These are phyloP conservation scores for Perkinsus chesapeaki DNA, from an alignment of 169 alveolate species.

Conservation along the genomic window DNA sequence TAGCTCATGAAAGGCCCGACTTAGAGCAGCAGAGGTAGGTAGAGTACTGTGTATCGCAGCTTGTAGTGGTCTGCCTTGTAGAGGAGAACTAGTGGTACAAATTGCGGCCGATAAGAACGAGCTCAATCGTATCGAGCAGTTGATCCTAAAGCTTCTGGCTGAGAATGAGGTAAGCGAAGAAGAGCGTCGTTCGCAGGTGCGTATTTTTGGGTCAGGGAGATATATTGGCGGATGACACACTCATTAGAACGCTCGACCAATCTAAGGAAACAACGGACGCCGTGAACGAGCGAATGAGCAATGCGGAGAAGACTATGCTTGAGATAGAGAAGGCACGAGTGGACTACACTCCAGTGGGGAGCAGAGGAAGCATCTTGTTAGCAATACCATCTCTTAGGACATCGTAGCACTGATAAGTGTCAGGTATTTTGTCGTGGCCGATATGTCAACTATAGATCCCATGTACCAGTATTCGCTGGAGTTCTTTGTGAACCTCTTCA, in stretches of 20 bases:
- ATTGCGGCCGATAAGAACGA: slow-evolving; percentile 70
- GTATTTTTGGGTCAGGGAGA: not conserved
- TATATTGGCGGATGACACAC: slow-evolving; percentile 68
- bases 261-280: slow-evolving; percentile 65
- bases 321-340: slow-evolving; percentile 48
- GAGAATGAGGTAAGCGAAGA: slow-evolving; percentile 19
- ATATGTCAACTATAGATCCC: slow-evolving; percentile 68
- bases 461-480: slow-evolving; percentile 78
- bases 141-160: slow-evolving; percentile 68
- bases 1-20: slow-evolving; percentile 78
- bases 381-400: slow-evolving; percentile 58
- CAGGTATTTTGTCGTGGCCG: slow-evolving; percentile 73
- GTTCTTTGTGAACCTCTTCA: slow-evolving; percentile 68
- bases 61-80: not conserved
- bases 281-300: slow-evolving; percentile 69
- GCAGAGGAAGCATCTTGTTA: slow-evolving; percentile 59
- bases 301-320: slow-evolving; percentile 69
- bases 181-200: not conserved
- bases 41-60: not conserved
- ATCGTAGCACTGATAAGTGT: not conserved
- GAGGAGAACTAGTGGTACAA: slow-evolving; percentile 62
- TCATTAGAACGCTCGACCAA: slow-evolving; percentile 63
- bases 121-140: slow-evolving; percentile 72
- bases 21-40: slow-evolving; percentile 50
- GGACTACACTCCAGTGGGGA: slow-evolving; percentile 44